Evolutionary conservation across 2,329 filamentous ascomycete genomes (phyloP).

Genomic region (Cercospora sojina): DNA sequence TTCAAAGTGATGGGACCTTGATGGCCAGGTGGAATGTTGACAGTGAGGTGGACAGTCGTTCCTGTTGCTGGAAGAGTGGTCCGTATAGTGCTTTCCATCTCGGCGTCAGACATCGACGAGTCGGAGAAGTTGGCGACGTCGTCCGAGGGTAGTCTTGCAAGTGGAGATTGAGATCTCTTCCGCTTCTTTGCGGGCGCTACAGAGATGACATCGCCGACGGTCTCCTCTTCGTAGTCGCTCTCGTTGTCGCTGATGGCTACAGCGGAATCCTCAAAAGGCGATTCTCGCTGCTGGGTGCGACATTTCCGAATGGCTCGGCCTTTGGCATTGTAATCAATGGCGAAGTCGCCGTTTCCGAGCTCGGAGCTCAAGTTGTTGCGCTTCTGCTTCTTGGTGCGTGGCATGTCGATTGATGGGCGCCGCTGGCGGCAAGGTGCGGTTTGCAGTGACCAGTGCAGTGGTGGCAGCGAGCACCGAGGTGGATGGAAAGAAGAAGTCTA

Average conservation of each 20-base stretch:
- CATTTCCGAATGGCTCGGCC: constrained; percentile 45
- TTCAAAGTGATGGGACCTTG: constrained; percentile 48
- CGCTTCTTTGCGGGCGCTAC: constrained; percentile 30
- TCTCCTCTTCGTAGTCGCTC: constrained; percentile 38
- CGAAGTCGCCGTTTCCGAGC: constrained; percentile 31
- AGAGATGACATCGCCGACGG: constrained; percentile 35
- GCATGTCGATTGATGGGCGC: constrained; percentile 17
- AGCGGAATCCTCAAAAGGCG: constrained; percentile 44
- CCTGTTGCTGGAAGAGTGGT: constrained; percentile 1
- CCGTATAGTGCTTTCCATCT: not conserved
- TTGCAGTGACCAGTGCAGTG: not conserved
- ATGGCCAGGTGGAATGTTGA: constrained; percentile 49
- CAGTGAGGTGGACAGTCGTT: constrained; percentile 42
- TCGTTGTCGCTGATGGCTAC: constrained; percentile 39
- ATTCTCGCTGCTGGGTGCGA: constrained; percentile 38
- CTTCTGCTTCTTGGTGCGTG: constrained; percentile 22
- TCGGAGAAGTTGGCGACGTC: constrained; percentile 22
- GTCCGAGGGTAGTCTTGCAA: constrained; percentile 24
- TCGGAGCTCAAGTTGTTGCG: constrained; percentile 28
- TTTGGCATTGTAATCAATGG: constrained; percentile 42
- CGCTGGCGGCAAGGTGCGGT: not conserved
- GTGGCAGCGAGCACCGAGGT: not conserved
- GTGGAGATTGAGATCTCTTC: constrained; percentile 35
- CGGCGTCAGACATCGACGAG: constrained; percentile 18
- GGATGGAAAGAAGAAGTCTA: not conserved